Base-by-base conservation (phyloP, 177 flowering plant species). In the Vitis hybrid region DNA sequence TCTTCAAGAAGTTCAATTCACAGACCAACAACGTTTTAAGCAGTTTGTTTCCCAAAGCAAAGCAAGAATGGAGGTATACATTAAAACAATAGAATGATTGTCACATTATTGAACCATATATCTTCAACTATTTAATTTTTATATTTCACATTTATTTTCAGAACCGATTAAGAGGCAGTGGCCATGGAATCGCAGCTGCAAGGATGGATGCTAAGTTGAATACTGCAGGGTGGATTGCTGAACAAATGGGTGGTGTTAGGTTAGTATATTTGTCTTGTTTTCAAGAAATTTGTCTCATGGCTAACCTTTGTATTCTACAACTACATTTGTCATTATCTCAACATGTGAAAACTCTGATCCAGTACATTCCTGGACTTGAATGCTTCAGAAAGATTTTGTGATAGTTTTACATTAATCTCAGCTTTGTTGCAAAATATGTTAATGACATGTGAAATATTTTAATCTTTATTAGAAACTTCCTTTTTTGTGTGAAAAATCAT, bases 41-140 rank as follows among this genome's bases (percentile, higher is more conserved):
- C 99, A 94, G 82, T 96, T 96, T 85, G 98, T 96, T 64, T 91
- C 87, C 70, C 99, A 96, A 75, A 96, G 99, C 85, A 94, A 83
- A 91, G 91, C 98, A 65, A 86, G 97, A 81, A 90, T 96, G 98
- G 99, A 96, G 99, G 99, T 96, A 90, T 10, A 4, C 18, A 17
- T 65, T 69, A 35, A 35, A 35, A 35, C 6, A 35, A 35, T 35
- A 35, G 46, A 35, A 35, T 35, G 46, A 35, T 35, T 35, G 46
- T 35, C 46, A 35, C 46, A 35, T 35, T 35, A 63, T 63, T 17
- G 19, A 18, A 60, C 50, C 13, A 15, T 49, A 18, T 71, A 52
- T 57, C 17, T 58, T 62, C 48, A 46, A 4, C 30, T 46, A 35
- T 61, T 19, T 70, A 52, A 14, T 64, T 64, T 24, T 62, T 32